A percentile compares a stretch with the other conserved stretches of the same genome.
phyloP scores from a whole-genome alignment of 208 protist genomes.

The Plasmodiophora brassicae region DNA sequence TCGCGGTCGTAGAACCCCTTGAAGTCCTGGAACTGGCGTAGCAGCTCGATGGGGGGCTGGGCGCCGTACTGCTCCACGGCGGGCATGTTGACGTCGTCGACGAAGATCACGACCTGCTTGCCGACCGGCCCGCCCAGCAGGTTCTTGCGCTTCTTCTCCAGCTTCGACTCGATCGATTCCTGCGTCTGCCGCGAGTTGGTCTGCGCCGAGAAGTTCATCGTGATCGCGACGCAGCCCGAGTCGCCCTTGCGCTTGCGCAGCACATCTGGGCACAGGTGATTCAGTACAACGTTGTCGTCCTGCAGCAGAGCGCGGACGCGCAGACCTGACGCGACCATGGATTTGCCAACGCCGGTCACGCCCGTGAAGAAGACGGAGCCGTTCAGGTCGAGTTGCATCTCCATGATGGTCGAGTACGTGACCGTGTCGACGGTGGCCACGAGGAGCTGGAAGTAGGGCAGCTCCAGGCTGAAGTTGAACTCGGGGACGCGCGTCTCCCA shows the following conservation, averaged over 20 bases:
- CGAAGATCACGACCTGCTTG: conserved; percentile 81
- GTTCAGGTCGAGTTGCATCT: conserved; percentile 71
- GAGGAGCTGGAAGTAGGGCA: conserved; percentile 89
- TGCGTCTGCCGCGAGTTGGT: conserved; percentile 87
- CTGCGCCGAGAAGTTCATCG: conserved; percentile 88
- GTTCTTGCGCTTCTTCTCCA: conserved; percentile 89
- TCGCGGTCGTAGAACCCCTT: conserved; percentile 91
- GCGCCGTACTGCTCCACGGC: conserved; percentile 88
- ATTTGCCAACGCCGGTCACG: conserved; percentile 89
- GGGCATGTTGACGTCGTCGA: conserved; percentile 97
- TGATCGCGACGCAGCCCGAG: conserved; percentile 68
- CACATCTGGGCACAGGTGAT: conserved; percentile 48
- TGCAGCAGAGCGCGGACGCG: too few relatives aligned
- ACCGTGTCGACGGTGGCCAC: conserved; percentile 93
- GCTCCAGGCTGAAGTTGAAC: conserved; percentile 73
- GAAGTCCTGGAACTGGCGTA: conserved; percentile 90
- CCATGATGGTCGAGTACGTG: conserved; percentile 80
- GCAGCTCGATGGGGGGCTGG: conserved; percentile 90
- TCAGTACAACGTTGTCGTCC: too few relatives aligned
- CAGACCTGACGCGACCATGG: conserved; percentile 78
- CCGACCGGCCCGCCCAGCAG: conserved; percentile 83
- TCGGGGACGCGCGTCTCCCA: conserved; percentile 67
- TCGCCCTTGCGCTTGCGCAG: conserved; percentile 57
- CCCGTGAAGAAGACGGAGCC: conserved; percentile 87
- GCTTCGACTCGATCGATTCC: conserved; percentile 89